Evolutionary conservation across 345 rosid genomes (phyloP), one percentile per base, ranked within the genome.

Genomic region (Aquilaria malaccensis): DNA sequence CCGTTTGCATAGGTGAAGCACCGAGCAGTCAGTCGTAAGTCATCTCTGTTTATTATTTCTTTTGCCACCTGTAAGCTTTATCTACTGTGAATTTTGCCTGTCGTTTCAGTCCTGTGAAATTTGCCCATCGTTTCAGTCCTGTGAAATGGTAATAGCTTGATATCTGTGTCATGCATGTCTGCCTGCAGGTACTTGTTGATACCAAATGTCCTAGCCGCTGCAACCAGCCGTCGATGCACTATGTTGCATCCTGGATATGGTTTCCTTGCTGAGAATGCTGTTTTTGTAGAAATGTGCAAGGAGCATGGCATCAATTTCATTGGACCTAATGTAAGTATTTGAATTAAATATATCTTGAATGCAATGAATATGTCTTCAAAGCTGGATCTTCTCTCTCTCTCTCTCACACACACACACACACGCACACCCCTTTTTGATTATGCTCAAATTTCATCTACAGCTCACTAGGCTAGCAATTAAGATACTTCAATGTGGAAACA

Each of bases 201-300:
- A 55, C 88, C 90, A 6, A 94, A 94, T 82, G 99, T 90, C 70
- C 66, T 94, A 43, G 85, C 99, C 11, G 99, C 97, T 69, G 99
- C 99, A 55, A 79, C 84, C 13, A 94, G 92, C 79, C 84, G 86
- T 10, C 76, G 82, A 48, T 94, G 99, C 69, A 90, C 97, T 31
- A 90, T 94, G 99, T 81, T 94, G 55, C 99, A 94, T 83, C 99
- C 99, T 68, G 99, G 99, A 66, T 94, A 94, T 70, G 99, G 99
- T 14, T 90, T 94, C 79, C 97, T 94, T 67, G 84, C 99, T 22
- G 99, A 94, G 74, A 94, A 94, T 73, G 97, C 99, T 56, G 81
- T 74, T 7, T 94, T 94, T 66, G 99, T 94, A 58, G 97, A 94
- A 70, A 90, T 90, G 97, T 94, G 99, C 77, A 77, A 86, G 79